phyloP scores from a whole-genome alignment of 192 early-diverging fungal species.

The Geranomyces michiganensis region DNA sequence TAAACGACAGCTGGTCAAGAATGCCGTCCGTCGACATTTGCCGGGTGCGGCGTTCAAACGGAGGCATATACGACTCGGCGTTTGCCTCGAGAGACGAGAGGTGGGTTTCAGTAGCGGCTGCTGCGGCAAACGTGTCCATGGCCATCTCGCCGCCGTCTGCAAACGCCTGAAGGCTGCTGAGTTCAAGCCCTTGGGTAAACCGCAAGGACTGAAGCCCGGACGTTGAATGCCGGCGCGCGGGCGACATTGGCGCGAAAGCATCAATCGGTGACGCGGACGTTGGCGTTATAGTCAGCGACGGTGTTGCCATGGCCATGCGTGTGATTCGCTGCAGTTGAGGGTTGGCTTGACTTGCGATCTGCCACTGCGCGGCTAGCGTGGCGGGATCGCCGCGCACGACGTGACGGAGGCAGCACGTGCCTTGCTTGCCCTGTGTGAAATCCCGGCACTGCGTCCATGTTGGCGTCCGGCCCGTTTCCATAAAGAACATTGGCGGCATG shows the following conservation, averaged over 20 bases:
- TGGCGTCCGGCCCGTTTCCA: slow-evolving; percentile 13
- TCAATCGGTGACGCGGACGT: no score
- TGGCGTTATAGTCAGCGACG: no score
- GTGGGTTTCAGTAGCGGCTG: no score
- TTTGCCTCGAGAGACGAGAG: no score
- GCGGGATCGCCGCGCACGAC: slow-evolving; percentile 27
- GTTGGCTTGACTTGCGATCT: neutral
- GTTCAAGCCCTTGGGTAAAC: no score
- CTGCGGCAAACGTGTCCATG: no score
- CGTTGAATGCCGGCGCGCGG: neutral
- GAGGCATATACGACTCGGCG: no score
- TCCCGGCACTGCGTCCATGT: slow-evolving; percentile 36
- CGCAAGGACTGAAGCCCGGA: neutral
- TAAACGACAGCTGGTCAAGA: slow-evolving; percentile 1
- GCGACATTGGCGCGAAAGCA: neutral
- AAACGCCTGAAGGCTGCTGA: no score
- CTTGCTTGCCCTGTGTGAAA: slow-evolving; percentile 41
- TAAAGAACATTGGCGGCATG: slow-evolving; percentile 26
- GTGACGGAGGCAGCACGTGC: slow-evolving; percentile 25
- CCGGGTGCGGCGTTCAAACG: neutral
- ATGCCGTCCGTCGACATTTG: slow-evolving; percentile 2
- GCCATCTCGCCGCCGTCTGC: no score
- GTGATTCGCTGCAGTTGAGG: neutral
- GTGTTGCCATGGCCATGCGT: neutral
- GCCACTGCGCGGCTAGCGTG: slow-evolving; percentile 4